A percentile compares a stretch with the other conserved stretches of the same genome.
phyloP scores from a whole-genome alignment of 306 rosid species.

The Oemleria cerasiformis region DNA sequence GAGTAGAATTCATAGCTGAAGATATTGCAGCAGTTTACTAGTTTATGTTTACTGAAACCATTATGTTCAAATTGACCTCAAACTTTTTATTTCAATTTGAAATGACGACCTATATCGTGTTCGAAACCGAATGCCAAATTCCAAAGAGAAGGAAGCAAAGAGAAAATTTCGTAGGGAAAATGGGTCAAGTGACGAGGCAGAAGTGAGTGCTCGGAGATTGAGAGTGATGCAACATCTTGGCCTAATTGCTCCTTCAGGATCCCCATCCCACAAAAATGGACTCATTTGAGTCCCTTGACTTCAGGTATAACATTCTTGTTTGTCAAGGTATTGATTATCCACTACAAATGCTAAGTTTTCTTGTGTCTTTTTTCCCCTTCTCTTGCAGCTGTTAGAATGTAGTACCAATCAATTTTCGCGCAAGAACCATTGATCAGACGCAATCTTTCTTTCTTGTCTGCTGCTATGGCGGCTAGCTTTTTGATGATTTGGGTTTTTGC shows the following conservation, averaged over 20 bases:
- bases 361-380: background rate
- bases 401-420: background rate
- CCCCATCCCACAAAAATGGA: slow-evolving; percentile 41
- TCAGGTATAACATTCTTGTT: background rate
- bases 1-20: background rate
- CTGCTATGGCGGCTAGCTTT: background rate
- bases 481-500: background rate
- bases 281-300: slow-evolving; percentile 16
- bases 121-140: background rate
- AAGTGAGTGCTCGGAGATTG: slow-evolving; percentile 49
- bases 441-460: background rate
- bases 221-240: slow-evolving; percentile 70
- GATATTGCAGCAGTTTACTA: background rate
- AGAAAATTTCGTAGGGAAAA: background rate
- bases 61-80: background rate
- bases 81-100: background rate
- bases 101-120: slow-evolving; percentile 1
- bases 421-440: background rate
- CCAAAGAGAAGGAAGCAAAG: background rate
- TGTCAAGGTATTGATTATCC: background rate
- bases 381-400: background rate
- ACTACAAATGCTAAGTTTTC: background rate
- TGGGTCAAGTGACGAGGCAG: slow-evolving; percentile 12
- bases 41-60: background rate
- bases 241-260: slow-evolving; percentile 57